Evolutionary conservation across 2,329 filamentous ascomycete species (phyloP).

Genomic region (Calonectria pteridis): DNA sequence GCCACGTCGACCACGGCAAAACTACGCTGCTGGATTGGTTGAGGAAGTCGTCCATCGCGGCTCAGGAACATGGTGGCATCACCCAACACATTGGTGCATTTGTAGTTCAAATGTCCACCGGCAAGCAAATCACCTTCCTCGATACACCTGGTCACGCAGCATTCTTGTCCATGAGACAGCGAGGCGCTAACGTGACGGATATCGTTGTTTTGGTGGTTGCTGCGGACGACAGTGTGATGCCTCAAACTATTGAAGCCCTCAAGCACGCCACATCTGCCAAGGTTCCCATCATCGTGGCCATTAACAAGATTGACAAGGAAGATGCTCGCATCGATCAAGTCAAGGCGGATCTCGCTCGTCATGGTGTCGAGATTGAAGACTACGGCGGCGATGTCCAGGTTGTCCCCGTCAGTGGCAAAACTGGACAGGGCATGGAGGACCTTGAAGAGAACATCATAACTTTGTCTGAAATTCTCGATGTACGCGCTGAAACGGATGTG

Average conservation of each 20-base stretch:
- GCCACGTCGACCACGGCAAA: constrained; percentile 98
- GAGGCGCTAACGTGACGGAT: constrained; percentile 95
- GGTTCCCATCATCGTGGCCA: constrained; percentile 96
- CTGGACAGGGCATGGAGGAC: constrained; percentile 89
- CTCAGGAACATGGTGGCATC: constrained; percentile 94
- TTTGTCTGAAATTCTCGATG: constrained; percentile 89
- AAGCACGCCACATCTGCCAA: constrained; percentile 90
- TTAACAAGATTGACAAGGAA: constrained; percentile 96
- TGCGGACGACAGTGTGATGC: constrained; percentile 97
- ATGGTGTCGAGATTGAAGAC: constrained; percentile 94
- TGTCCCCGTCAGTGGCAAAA: constrained; percentile 92
- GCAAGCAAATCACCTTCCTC: constrained; percentile 94
- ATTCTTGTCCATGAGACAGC: constrained; percentile 94
- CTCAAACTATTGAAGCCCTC: constrained; percentile 94
- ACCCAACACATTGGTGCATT: constrained; percentile 99
- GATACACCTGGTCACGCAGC: constrained; percentile 97
- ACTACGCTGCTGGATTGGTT: constrained; percentile 95
- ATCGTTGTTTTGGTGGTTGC: constrained; percentile 97
- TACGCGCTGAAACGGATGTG: constrained; percentile 82
- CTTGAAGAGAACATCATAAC: constrained; percentile 92
- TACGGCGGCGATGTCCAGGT: constrained; percentile 95
- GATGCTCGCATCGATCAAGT: constrained; percentile 85
- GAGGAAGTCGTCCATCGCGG: constrained; percentile 91
- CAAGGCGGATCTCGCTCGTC: constrained; percentile 85
- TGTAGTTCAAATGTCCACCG: constrained; percentile 86